Conservation (phyloP, 2,329 filamentous ascomycete genomes). For the Aspergillus pseudoterreus region DNA sequence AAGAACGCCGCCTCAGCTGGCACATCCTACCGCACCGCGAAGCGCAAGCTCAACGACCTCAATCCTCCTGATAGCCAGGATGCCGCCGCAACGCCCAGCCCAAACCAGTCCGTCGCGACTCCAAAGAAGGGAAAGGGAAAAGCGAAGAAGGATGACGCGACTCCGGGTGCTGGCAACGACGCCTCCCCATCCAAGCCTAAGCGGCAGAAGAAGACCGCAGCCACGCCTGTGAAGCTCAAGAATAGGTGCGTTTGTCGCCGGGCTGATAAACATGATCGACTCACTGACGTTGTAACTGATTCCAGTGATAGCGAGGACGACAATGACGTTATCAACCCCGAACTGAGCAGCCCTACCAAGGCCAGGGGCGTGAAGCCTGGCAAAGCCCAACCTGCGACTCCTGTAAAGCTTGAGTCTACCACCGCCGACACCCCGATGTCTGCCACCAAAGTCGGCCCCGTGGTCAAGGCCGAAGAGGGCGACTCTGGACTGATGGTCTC, state of each 20-base stretch:
- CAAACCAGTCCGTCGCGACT: conserved; percentile 11
- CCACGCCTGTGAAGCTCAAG: conserved; percentile 10
- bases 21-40: conserved; percentile 33
- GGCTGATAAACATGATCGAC: too few species aligned
- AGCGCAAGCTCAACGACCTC: conserved; percentile 31
- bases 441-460: too few species aligned
- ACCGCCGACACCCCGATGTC: too few species aligned
- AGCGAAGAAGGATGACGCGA: conserved; percentile 12
- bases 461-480: too few species aligned
- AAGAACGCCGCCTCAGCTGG: conserved; percentile 34
- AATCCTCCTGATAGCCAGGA: background rate
- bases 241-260: background rate
- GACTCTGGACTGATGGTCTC: too few species aligned
- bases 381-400: too few species aligned
- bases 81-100: background rate
- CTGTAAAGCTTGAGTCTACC: too few species aligned
- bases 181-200: conserved; percentile 16
- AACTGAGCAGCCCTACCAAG: too few species aligned
- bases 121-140: conserved; percentile 21
- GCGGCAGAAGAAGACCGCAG: conserved; percentile 17
- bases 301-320: too few species aligned
- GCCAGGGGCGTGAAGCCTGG: too few species aligned
- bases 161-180: conserved; percentile 4
- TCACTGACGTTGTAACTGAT: too few species aligned
- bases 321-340: too few species aligned